Evolutionary conservation across 2,329 filamentous ascomycete species (phyloP).

Genomic region (Hymenoscyphus fructigenus): DNA sequence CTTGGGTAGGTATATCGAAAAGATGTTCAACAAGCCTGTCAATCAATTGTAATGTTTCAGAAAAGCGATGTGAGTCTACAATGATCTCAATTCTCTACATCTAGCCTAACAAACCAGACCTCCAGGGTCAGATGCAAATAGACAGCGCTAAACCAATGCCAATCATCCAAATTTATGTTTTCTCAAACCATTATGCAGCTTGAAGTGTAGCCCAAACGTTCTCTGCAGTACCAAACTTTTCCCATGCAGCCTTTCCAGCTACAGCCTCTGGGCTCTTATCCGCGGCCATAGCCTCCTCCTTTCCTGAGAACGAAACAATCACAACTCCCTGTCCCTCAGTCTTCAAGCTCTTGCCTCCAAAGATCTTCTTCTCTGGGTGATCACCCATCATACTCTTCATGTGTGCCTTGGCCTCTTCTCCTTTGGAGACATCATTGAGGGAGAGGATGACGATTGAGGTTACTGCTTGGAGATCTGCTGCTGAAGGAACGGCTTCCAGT

Average conservation of each 20-base stretch:
- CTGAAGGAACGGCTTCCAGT: background rate
- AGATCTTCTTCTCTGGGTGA: background rate
- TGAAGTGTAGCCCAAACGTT: background rate
- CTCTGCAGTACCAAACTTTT: background rate
- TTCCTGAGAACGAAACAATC: background rate
- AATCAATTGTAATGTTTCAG: no score
- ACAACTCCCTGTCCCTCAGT: background rate
- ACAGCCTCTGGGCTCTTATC: background rate
- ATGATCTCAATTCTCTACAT: background rate
- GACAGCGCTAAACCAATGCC: background rate
- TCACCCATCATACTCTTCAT: background rate
- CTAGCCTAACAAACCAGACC: background rate
- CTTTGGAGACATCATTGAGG: background rate
- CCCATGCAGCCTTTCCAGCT: background rate
- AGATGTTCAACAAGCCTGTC: no score
- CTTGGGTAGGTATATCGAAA: no score
- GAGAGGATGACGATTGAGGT: background rate
- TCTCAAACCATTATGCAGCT: background rate
- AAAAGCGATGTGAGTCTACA: background rate
- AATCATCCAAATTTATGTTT: background rate
- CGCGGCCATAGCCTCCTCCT: background rate
- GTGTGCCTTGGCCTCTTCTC: background rate
- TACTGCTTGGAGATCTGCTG: background rate
- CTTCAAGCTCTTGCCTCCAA: background rate
- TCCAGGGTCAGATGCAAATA: background rate